Conservation (phyloP, 1,139 yeast species). For the Scheffersomyces cryptocercus region DNA sequence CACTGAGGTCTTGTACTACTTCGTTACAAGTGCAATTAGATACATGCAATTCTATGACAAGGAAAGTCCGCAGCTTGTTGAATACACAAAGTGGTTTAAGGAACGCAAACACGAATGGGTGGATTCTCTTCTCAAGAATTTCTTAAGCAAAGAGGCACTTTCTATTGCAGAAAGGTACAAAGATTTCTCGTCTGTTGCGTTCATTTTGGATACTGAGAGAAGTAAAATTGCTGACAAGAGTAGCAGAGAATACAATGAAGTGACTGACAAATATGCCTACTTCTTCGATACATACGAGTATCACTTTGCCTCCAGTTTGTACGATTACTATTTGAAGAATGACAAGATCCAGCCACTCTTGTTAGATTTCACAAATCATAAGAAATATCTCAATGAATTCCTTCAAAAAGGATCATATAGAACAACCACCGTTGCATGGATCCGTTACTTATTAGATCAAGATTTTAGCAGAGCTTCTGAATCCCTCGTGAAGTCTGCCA, state of each 20-base stretch:
- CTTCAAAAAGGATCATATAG: constrained; percentile 47
- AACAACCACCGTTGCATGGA: constrained; percentile 72
- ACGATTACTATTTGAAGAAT: constrained; percentile 55
- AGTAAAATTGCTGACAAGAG: constrained; percentile 27
- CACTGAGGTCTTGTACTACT: constrained; percentile 38
- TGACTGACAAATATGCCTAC: constrained; percentile 40
- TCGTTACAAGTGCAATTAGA: constrained; percentile 37
- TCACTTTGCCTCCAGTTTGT: constrained; percentile 67
- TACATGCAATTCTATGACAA: constrained; percentile 30
- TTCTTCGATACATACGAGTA: constrained; percentile 68
- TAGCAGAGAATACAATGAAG: constrained; percentile 15
- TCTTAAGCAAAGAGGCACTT: constrained; percentile 54
- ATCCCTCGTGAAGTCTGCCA: constrained; percentile 43
- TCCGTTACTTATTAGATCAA: constrained; percentile 56
- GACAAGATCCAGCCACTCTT: constrained; percentile 58
- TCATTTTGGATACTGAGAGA: constrained; percentile 59
- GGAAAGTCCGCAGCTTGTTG: constrained; percentile 23
- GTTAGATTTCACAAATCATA: constrained; percentile 56
- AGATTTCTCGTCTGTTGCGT: constrained; percentile 68
- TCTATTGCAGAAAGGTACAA: constrained; percentile 65
- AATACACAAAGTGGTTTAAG: constrained; percentile 39
- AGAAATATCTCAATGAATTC: constrained; percentile 52
- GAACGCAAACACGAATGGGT: constrained; percentile 51
- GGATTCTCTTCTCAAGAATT: constrained; percentile 47
- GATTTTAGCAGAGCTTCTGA: constrained; percentile 53